A percentile compares a stretch with the other conserved stretches of the same genome.
Evolutionary conservation across 306 rosid genomes (phyloP).

Genomic region (Cercis canadensis): DNA sequence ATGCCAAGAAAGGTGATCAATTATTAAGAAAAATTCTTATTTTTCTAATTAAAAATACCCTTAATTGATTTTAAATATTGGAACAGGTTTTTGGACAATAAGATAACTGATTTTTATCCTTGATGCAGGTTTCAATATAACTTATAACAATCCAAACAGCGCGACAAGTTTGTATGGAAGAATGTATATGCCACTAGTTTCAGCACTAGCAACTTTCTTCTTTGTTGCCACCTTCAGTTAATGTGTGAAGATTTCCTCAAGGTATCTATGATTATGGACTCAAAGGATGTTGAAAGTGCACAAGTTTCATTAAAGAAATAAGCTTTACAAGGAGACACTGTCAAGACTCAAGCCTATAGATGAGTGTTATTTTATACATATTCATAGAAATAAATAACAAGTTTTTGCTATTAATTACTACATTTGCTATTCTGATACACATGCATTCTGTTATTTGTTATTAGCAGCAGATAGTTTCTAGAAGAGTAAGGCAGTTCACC

Average conservation of each 20-base stretch:
- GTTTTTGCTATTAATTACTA: not conserved
- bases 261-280: too few species aligned
- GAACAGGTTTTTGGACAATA: too few species aligned
- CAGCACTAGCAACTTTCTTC: slow-evolving; percentile 40
- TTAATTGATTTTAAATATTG: too few species aligned
- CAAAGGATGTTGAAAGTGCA: too few species aligned
- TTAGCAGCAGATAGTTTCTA: too few species aligned
- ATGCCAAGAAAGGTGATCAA: slow-evolving; percentile 2
- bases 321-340: not conserved
- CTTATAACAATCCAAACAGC: slow-evolving; percentile 13
- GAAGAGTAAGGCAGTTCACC: too few species aligned
- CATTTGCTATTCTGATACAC: too few species aligned
- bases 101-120: not conserved
- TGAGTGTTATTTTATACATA: slow-evolving; percentile 25
- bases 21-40: not conserved
- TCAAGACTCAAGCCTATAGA: too few species aligned
- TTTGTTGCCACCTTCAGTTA: slow-evolving; percentile 45
- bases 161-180: slow-evolving; percentile 43
- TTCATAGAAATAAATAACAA: slow-evolving; percentile 33
- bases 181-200: slow-evolving; percentile 39
- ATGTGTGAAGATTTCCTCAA: slow-evolving; percentile 30
- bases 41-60: too few species aligned
- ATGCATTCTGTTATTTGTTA: too few species aligned
- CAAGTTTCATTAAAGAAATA: not conserved
- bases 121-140: slow-evolving; percentile 44